phyloP scores from a whole-genome alignment of 179 eudicot genomes.

The Gypsophila paniculata region DNA sequence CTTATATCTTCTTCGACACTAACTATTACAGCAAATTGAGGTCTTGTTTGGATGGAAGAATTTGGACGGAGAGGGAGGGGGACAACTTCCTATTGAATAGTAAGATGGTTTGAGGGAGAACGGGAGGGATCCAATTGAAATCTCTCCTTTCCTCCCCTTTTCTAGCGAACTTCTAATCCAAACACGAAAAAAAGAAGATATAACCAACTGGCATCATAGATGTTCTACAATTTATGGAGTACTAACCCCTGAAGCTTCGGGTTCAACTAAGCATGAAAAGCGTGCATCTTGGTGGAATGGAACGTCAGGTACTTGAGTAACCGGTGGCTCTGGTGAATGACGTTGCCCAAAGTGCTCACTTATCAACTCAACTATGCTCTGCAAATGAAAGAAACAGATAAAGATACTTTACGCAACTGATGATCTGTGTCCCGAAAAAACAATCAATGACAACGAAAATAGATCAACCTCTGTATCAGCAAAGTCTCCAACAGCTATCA shows the following conservation, averaged over 20 bases:
- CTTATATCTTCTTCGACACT: background rate
- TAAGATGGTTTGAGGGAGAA: too few relatives aligned
- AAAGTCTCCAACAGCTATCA: conserved; percentile 85
- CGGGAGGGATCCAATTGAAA: too few relatives aligned
- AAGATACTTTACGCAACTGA: background rate
- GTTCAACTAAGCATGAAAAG: conserved; percentile 58
- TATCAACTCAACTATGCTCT: conserved; percentile 69
- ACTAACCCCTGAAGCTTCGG: conserved; percentile 91
- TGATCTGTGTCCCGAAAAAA: conserved; percentile 6
- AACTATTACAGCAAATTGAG: too few relatives aligned
- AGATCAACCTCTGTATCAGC: conserved; percentile 64
- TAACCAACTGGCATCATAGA: conserved; percentile 6
- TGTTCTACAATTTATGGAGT: conserved; percentile 10
- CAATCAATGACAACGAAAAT: background rate
- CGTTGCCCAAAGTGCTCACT: conserved; percentile 58
- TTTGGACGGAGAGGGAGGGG: too few relatives aligned
- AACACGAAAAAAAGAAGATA: background rate
- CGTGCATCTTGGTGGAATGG: conserved; percentile 55
- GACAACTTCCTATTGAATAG: too few relatives aligned
- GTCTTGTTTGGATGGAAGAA: too few relatives aligned
- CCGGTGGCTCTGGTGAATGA: conserved; percentile 41
- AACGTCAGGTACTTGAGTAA: conserved; percentile 35
- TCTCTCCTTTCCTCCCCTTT: too few relatives aligned
- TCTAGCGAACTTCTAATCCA: too few relatives aligned
- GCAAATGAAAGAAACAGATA: conserved; percentile 19